Evolutionary conservation across 805 yeast species (phyloP), one percentile per base, ranked within the genome.

Genomic region (Schwanniomyces yamadae): DNA sequence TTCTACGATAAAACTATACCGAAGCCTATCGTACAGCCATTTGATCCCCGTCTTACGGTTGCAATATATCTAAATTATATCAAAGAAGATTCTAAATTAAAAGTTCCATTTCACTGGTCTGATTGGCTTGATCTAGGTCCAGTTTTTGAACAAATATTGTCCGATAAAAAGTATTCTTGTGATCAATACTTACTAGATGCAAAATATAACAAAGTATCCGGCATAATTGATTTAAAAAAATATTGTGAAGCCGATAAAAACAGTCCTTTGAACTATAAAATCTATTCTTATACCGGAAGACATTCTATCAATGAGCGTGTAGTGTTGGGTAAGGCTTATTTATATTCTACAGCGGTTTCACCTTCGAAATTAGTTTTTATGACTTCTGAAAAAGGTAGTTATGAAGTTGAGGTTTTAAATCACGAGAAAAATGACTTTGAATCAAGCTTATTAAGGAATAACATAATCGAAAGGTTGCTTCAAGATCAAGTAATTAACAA

Each of bases 31-130:
- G 38, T 50, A 24, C 57, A 40, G 41, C 60, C 55, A 5, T 60
- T 37, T 47, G 87, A 81, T 46, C 85, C 86, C 8, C 56, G 85
- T 26, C 60, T 80, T 39, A 73, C 84, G 0, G 56, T 75, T 41
- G 57, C 78, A 0, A 73, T 53, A 3, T 76, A 75, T 52, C 45
- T 78, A 18, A 52, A 68, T 34, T 59, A 71, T 41, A 56, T 77
- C 11, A 40, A 42, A 17, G 36, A 45, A 22, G 24, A 25, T 35
- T 31, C 24, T 34, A 28, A 31, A 30, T 12, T 34, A 34, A 28
- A 44, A 33, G 22, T 77, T 0, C 70, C 72, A 22, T 77, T 77
- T 44, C 73, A 75, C 42, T 77, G 82, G 82, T 59, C 67, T n/a
- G 82, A 77, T 45, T 77, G 81, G 81, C 67, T 71, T 1, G 80